Conservation (phyloP, 179 eudicot genomes). For the Nepenthes alata region DNA sequence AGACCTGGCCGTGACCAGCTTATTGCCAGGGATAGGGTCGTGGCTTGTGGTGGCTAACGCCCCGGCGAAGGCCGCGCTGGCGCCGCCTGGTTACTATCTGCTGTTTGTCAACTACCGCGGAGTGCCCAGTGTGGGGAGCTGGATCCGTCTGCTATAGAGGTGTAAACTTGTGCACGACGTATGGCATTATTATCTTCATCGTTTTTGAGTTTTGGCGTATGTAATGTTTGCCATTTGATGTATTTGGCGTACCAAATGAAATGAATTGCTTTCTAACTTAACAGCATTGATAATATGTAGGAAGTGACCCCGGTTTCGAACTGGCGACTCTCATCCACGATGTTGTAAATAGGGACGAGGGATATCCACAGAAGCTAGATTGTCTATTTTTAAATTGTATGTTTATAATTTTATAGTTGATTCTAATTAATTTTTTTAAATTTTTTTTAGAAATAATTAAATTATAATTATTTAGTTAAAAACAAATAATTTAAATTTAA, state of each 20-base stretch:
- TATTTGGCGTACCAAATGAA: neutral
- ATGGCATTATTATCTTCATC: neutral
- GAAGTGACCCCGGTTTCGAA: no score
- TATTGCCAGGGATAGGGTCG: neutral
- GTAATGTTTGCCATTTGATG: neutral
- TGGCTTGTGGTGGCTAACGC: constrained; percentile 11
- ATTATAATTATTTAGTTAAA: no score
- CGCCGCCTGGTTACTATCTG: constrained; percentile 30
- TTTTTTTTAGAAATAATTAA: no score
- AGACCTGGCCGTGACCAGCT: constrained; percentile 1
- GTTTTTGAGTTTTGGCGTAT: neutral
- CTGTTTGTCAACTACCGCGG: constrained; percentile 19
- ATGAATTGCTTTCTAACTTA: no score
- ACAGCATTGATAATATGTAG: no score
- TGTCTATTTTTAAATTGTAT: no score
- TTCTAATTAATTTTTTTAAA: no score
- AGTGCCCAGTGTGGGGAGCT: constrained; percentile 22
- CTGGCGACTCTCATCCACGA: no score
- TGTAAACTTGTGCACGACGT: neutral
- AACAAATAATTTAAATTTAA: no score
- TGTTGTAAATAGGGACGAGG: no score
- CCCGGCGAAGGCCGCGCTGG: constrained; percentile 17
- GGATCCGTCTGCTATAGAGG: constrained; percentile 20
- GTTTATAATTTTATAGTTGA: no score
- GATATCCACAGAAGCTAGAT: no score